A percentile compares a stretch with the other conserved stretches of the same genome.
phyloP scores from a whole-genome alignment of 2,329 filamentous ascomycete genomes.

The Trichoderma endophyticum region DNA sequence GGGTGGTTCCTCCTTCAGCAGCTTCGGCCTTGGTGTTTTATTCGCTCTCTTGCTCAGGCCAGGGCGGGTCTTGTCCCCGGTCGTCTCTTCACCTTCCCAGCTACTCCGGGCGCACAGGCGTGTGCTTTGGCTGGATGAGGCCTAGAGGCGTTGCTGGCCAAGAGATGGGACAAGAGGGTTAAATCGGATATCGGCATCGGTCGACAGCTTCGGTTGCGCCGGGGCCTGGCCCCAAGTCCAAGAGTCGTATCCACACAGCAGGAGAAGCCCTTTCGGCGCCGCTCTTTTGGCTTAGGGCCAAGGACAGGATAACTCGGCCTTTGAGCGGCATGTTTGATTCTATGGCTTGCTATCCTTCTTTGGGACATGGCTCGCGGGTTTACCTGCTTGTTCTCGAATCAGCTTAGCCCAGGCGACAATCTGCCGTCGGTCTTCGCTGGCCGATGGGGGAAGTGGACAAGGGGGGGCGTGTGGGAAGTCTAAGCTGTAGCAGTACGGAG shows the following conservation, averaged over 20 bases:
- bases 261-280: slow-evolving; percentile 4
- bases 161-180: slow-evolving; percentile 5
- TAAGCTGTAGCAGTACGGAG: no score
- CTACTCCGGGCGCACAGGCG: slow-evolving; percentile 13
- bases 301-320: slow-evolving; percentile 10
- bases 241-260: slow-evolving; percentile 3
- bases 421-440: slow-evolving; percentile 18
- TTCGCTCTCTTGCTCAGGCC: neutral
- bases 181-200: slow-evolving; percentile 18
- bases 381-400: neutral
- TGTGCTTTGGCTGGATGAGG: neutral
- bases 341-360: neutral
- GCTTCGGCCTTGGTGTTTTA: neutral
- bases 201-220: slow-evolving; percentile 18
- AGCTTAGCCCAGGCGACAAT: slow-evolving; percentile 9
- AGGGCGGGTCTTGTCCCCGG: neutral
- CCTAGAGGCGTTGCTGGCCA: neutral
- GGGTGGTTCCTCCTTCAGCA: neutral
- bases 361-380: neutral
- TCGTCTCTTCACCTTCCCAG: neutral
- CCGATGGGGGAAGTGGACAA: neutral
- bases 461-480: neutral
- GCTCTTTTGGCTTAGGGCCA: slow-evolving; percentile 5
- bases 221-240: slow-evolving; percentile 4
- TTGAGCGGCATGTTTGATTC: neutral